phyloP scores from a whole-genome alignment of 768 basidiomycete species.

The Cystobasidium tubakii region DNA sequence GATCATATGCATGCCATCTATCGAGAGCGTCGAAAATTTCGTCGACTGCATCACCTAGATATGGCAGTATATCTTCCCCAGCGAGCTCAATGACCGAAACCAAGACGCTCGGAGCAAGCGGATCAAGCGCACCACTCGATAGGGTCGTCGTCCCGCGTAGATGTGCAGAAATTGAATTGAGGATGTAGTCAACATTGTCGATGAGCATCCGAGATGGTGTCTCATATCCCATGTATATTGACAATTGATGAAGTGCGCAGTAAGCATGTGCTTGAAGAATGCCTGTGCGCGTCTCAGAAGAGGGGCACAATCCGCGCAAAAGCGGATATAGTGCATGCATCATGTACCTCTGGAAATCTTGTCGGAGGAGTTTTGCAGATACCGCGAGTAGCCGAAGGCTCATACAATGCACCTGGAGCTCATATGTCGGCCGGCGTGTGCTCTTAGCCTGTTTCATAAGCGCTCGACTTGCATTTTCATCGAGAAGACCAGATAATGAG shows the following conservation, averaged over 20 bases:
- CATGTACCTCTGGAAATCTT: not conserved
- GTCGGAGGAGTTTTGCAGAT: not conserved
- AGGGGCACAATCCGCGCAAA: constrained; percentile 4
- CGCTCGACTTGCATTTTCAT: not conserved
- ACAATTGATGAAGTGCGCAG: not conserved
- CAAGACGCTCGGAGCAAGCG: constrained; percentile 82
- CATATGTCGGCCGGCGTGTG: not conserved
- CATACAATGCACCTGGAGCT: not conserved
- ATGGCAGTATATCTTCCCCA: constrained; percentile 75
- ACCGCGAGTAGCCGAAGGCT: not conserved
- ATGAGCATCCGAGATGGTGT: constrained; percentile 3
- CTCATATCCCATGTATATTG: not conserved
- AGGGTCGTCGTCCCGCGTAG: constrained; percentile 1
- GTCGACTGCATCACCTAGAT: constrained; percentile 88
- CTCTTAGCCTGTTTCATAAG: not conserved
- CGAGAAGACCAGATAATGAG: not conserved
- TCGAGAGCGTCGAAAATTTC: constrained; percentile 95
- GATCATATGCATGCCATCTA: constrained; percentile 86
- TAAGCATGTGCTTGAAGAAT: constrained; percentile 11
- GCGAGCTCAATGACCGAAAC: constrained; percentile 77
- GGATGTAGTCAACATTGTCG: constrained; percentile 27
- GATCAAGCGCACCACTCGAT: constrained; percentile 56
- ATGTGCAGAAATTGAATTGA: constrained; percentile 27
- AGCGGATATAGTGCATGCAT: constrained; percentile 18
- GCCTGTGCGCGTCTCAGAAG: not conserved